phyloP scores from a whole-genome alignment of 768 basidiomycete species.

The Xerocomellus dryophilus region DNA sequence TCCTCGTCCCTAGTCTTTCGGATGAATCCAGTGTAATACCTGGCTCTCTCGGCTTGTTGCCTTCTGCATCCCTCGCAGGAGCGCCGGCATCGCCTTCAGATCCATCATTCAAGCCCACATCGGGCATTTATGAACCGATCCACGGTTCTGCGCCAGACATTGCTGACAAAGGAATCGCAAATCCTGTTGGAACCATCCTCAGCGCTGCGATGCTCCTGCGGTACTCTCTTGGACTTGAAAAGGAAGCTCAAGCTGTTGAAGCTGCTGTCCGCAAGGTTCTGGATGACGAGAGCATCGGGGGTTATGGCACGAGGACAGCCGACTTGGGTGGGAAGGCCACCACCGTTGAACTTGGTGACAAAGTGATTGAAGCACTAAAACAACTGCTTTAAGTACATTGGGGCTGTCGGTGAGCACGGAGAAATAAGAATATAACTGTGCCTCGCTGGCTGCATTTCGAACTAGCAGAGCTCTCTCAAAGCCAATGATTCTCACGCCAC shows the following conservation, averaged over 20 bases:
- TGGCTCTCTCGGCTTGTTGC: constrained; percentile 92
- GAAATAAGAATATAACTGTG: not conserved
- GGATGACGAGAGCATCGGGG: constrained; percentile 66
- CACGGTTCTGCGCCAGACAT: constrained; percentile 96
- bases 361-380: constrained; percentile 71
- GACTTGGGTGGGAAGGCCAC: constrained; percentile 80
- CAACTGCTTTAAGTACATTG: constrained; percentile 41
- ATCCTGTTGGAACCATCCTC: constrained; percentile 93
- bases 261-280: constrained; percentile 86
- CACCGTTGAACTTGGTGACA: constrained; percentile 82
- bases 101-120: constrained; percentile 68
- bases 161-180: constrained; percentile 90
- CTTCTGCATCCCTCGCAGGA: constrained; percentile 94
- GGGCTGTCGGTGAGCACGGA: not conserved
- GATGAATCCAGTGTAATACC: constrained; percentile 98
- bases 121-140: constrained; percentile 96
- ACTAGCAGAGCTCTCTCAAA: not conserved
- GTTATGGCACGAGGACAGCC: constrained; percentile 74
- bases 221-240: constrained; percentile 89
- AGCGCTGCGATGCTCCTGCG: constrained; percentile 91
- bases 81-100: constrained; percentile 59
- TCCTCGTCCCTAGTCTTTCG: constrained; percentile 61
- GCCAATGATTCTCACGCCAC: too few species aligned
- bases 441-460: not conserved
- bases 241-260: constrained; percentile 83